A percentile compares a stretch with the other conserved stretches of the same genome.
phyloP scores from a whole-genome alignment of 768 basidiomycete species.

The Filobasidium wieringae region DNA sequence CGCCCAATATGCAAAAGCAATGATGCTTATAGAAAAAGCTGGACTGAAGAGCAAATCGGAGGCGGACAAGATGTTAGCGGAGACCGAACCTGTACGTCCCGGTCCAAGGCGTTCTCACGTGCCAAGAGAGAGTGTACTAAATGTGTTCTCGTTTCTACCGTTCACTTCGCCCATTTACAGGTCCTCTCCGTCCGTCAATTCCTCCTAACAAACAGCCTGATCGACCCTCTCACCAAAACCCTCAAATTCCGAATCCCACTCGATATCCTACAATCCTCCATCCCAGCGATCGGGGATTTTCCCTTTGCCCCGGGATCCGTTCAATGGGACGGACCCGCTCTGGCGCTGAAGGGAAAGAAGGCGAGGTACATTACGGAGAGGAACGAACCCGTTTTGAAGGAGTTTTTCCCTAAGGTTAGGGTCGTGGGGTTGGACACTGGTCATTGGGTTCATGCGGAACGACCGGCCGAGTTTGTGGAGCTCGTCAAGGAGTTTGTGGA shows the following conservation, averaged over 20 bases:
- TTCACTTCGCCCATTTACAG: slow-evolving; percentile 41
- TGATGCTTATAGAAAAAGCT: slow-evolving; percentile 59
- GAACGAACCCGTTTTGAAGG: slow-evolving; percentile 51
- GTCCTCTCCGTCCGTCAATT: slow-evolving; percentile 65
- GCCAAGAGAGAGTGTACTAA: not conserved
- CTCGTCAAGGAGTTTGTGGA: slow-evolving; percentile 39
- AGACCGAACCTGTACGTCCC: slow-evolving; percentile 51
- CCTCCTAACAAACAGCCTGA: slow-evolving; percentile 66
- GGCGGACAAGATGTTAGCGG: slow-evolving; percentile 54
- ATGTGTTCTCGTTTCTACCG: not conserved
- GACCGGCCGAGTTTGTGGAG: slow-evolving; percentile 43
- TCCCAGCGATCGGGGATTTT: slow-evolving; percentile 65
- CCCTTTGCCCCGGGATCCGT: slow-evolving; percentile 49
- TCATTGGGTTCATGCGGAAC: slow-evolving; percentile 88
- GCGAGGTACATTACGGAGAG: slow-evolving; percentile 68
- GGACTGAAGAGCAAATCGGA: slow-evolving; percentile 53
- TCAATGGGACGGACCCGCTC: slow-evolving; percentile 50
- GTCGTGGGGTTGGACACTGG: slow-evolving; percentile 59
- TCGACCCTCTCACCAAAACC: slow-evolving; percentile 37
- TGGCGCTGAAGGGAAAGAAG: slow-evolving; percentile 68
- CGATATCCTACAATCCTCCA: slow-evolving; percentile 49
- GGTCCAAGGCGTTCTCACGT: not conserved
- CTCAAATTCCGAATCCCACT: slow-evolving; percentile 67
- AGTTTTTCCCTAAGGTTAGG: slow-evolving; percentile 61
- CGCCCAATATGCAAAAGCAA: slow-evolving; percentile 53